Evolutionary conservation across 352 stramenopile genomes (phyloP).

Genomic region (Phytopythium chamaehyphon): DNA sequence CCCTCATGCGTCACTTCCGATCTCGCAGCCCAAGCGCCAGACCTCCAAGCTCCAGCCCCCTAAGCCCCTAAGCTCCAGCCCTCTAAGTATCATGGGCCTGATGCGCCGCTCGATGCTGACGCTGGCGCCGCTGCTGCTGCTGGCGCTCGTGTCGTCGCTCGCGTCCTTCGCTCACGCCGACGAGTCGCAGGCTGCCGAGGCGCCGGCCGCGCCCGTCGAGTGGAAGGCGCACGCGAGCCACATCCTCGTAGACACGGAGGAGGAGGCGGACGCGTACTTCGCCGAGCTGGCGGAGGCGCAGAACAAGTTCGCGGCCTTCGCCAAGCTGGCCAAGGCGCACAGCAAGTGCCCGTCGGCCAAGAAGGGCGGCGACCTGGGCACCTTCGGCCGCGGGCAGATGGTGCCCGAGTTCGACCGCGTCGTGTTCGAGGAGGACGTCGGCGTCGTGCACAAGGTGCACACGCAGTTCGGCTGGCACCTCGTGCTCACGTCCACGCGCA

Average conservation of each 20-base stretch:
- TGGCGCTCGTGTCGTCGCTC: slow-evolving; percentile 5
- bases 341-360: slow-evolving; percentile 67
- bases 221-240: slow-evolving; percentile 66
- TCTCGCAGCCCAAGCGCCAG: background rate
- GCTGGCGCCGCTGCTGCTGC: slow-evolving; percentile 2
- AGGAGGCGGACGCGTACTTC: slow-evolving; percentile 52
- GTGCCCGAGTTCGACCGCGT: slow-evolving; percentile 71
- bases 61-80: background rate
- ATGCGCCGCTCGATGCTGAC: background rate
- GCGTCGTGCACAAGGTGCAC: slow-evolving; percentile 79
- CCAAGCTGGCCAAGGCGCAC: slow-evolving; percentile 60
- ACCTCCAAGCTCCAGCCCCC: background rate
- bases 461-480: slow-evolving; percentile 77
- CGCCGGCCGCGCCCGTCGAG: slow-evolving; percentile 12
- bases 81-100: background rate
- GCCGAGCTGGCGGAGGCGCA: slow-evolving; percentile 38
- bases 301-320: slow-evolving; percentile 59
- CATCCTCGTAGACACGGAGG: slow-evolving; percentile 75
- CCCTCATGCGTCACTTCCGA: background rate
- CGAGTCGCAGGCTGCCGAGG: slow-evolving; percentile 7
- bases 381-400: slow-evolving; percentile 74
- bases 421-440: slow-evolving; percentile 64
- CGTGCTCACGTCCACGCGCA: slow-evolving; percentile 49
- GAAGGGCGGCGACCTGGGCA: slow-evolving; percentile 66
- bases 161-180: background rate